Conservation (phyloP, 345 rosid genomes). For the Syzygium grande region DNA sequence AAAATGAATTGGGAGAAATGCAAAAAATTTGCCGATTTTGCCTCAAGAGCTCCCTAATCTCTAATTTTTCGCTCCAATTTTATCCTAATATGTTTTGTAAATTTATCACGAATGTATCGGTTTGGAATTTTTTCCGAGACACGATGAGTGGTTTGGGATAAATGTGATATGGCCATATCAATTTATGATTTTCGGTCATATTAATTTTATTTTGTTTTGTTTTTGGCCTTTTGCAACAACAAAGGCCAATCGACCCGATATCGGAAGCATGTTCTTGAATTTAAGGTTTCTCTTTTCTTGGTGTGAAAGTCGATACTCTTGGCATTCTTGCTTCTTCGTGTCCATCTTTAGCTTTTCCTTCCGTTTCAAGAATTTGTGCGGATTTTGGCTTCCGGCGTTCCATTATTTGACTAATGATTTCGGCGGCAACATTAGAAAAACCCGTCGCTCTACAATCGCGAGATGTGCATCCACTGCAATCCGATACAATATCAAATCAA, state of each 20-base stretch:
- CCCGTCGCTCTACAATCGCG: background rate
- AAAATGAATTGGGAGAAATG: background rate
- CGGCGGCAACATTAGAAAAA: background rate
- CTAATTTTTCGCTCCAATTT: background rate
- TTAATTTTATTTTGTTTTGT: background rate
- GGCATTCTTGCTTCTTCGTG: background rate
- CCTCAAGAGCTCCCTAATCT: background rate
- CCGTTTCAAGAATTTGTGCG: background rate
- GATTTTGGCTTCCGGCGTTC: background rate
- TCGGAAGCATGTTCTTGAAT: background rate
- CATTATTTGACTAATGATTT: background rate
- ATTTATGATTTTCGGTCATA: no score
- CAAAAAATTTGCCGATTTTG: background rate
- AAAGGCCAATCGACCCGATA: background rate
- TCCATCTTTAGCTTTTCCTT: background rate
- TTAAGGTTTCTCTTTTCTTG: background rate
- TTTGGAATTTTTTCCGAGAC: background rate
- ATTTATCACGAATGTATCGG: accelerated
- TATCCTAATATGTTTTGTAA: background rate
- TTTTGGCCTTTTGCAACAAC: background rate
- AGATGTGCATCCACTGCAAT: background rate
- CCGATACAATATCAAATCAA: background rate
- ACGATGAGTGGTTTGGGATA: accelerated
- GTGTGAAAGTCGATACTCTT: background rate
- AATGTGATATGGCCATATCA: no score